These are phyloP conservation scores for Aethionema arabicum DNA, from an alignment of 345 rosid species.

Conservation along the genomic window DNA sequence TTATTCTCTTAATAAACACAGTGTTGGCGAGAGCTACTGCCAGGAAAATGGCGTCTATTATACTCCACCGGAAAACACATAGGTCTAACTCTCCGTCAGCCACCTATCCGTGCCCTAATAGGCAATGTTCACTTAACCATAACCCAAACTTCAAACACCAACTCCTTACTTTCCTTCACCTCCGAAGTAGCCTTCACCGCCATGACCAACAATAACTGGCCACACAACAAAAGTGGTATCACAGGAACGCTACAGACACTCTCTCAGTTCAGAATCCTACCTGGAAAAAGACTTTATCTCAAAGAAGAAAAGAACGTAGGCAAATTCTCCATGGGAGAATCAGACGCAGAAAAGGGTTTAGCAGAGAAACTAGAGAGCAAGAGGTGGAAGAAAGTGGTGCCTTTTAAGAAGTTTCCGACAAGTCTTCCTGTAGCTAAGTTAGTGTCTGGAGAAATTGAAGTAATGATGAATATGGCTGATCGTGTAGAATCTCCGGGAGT, in stretches of 20 bases:
- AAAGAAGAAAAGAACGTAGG: slow-evolving; percentile 56
- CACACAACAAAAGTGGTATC: slow-evolving; percentile 66
- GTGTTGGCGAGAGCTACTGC: slow-evolving; percentile 81
- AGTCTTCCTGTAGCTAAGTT: slow-evolving; percentile 89
- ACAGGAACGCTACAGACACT: slow-evolving; percentile 56
- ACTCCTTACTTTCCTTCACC: slow-evolving; percentile 43
- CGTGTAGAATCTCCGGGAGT: slow-evolving; percentile 46
- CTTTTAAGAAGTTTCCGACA: slow-evolving; percentile 76
- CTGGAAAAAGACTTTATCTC: slow-evolving; percentile 74
- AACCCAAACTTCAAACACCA: slow-evolving; percentile 40
- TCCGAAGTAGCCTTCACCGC: slow-evolving; percentile 64
- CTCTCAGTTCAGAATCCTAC: slow-evolving; percentile 52
- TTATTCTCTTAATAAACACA: slow-evolving; percentile 33
- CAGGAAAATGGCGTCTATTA: slow-evolving; percentile 87
- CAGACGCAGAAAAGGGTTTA: slow-evolving; percentile 47
- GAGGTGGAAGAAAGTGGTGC: slow-evolving; percentile 72
- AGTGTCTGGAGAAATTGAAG: slow-evolving; percentile 52
- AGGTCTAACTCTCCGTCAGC: slow-evolving; percentile 89
- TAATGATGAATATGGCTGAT: slow-evolving; percentile 49
- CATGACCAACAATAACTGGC: slow-evolving; percentile 66
- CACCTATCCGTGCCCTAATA: slow-evolving; percentile 64
- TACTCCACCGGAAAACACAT: slow-evolving; percentile 86
- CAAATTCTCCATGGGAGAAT: slow-evolving; percentile 47
- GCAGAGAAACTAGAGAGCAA: slow-evolving; percentile 54
- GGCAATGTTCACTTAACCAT: slow-evolving; percentile 63